Evolutionary conservation across 2,329 filamentous ascomycete species (phyloP).

Genomic region (Cladorrhinum sp.): DNA sequence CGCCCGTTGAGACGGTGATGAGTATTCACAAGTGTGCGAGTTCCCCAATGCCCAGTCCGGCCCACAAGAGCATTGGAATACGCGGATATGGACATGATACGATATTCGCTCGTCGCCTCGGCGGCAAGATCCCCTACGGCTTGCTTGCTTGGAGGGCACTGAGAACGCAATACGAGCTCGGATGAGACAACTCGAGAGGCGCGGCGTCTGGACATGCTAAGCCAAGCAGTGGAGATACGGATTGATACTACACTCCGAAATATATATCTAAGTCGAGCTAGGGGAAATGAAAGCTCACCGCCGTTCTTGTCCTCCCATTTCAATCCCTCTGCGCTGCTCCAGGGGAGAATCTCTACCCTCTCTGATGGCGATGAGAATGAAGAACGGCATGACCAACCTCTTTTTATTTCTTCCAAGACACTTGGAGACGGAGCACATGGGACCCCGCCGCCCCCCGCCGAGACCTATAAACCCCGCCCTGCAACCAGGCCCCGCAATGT

Average conservation of each 20-base stretch:
- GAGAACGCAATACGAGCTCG: constrained; percentile 16
- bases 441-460: too few relatives aligned
- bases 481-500: neutral
- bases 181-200: constrained; percentile 17
- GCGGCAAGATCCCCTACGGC: neutral
- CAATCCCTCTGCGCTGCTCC: neutral
- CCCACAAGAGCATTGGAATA: neutral
- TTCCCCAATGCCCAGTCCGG: too few relatives aligned
- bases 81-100: neutral
- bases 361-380: neutral
- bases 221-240: neutral
- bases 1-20: neutral
- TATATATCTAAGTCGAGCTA: neutral
- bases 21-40: too few relatives aligned
- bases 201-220: neutral
- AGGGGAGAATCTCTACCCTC: neutral
- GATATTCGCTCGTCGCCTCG: neutral
- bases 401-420: neutral
- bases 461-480: neutral
- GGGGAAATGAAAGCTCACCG: neutral
- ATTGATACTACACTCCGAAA: neutral
- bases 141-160: neutral
- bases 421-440: neutral
- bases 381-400: too few relatives aligned
- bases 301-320: neutral